Evolutionary conservation across 2,329 filamentous ascomycete genomes (phyloP).

Genomic region (Neonectria magnoliae): DNA sequence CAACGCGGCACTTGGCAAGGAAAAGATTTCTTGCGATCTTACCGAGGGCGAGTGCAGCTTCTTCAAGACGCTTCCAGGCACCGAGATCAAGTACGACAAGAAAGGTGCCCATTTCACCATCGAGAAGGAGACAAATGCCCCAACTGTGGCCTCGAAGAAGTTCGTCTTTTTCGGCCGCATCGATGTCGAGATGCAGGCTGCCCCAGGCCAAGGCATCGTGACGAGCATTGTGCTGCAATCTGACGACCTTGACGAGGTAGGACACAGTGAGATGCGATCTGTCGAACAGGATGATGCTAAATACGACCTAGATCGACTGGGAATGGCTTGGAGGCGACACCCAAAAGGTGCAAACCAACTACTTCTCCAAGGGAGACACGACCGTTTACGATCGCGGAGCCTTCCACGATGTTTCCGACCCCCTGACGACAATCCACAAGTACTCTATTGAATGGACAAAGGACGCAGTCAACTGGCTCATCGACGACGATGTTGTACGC

Average conservation of each 20-base stretch:
- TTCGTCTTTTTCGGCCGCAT: conserved; percentile 97
- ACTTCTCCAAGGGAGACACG: conserved; percentile 78
- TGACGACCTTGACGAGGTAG: conserved; percentile 75
- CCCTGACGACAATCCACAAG: conserved; percentile 65
- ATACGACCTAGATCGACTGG: conserved; percentile 78
- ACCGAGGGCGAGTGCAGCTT: conserved; percentile 71
- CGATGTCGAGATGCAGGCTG: conserved; percentile 79
- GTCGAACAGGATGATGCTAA: background rate
- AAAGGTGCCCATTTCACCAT: conserved; percentile 72
- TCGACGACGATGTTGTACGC: conserved; percentile 70
- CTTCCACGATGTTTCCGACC: conserved; percentile 62
- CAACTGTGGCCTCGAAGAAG: conserved; percentile 79
- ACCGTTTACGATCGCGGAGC: conserved; percentile 71
- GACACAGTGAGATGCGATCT: background rate
- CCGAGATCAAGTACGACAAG: conserved; percentile 56
- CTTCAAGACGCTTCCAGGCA: conserved; percentile 58
- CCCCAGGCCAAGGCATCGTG: conserved; percentile 84
- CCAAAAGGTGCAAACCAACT: conserved; percentile 80
- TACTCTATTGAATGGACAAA: conserved; percentile 76
- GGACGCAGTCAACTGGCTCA: conserved; percentile 69
- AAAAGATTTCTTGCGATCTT: conserved; percentile 72
- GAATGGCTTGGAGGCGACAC: conserved; percentile 80
- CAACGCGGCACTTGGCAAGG: conserved; percentile 78
- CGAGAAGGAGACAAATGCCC: conserved; percentile 68
- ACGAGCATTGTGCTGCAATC: conserved; percentile 90